Percentiles rank a stretch among this genome's conserved stretches.
Evolutionary conservation across 305 asterid species (phyloP).

Genomic region (Withania somnifera): DNA sequence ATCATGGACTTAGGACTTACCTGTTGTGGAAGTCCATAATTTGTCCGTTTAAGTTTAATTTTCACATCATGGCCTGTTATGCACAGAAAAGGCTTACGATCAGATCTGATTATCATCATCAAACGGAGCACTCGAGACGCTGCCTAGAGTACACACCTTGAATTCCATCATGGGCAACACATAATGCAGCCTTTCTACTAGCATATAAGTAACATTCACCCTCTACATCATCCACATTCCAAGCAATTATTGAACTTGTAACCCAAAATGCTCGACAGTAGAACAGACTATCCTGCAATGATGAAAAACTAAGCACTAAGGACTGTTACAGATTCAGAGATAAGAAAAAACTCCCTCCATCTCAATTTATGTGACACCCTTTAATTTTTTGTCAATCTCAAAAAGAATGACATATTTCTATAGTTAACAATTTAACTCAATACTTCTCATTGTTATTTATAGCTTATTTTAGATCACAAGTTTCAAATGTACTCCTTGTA

Average conservation of each 20-base stretch:
- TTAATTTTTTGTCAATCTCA: not conserved
- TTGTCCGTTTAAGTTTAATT: constrained; percentile 40
- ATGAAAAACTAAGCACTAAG: not conserved
- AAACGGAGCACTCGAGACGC: not conserved
- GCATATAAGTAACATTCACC: constrained; percentile 63
- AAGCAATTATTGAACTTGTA: constrained; percentile 54
- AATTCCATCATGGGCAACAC: constrained; percentile 40
- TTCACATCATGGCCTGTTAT: constrained; percentile 60
- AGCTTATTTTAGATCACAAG: not conserved
- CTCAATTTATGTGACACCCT: not conserved
- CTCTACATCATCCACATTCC: constrained; percentile 55
- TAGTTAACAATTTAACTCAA: not conserved
- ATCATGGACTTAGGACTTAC: constrained; percentile 24
- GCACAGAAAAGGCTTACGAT: not conserved
- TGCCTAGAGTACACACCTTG: constrained; percentile 31
- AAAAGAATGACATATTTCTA: not conserved
- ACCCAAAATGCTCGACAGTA: constrained; percentile 87
- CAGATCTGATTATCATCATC: not conserved
- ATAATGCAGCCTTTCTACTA: constrained; percentile 57
- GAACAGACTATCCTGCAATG: constrained; percentile 55
- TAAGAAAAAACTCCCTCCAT: not conserved
- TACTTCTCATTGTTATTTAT: not conserved
- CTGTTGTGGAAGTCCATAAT: constrained; percentile 45
- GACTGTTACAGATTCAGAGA: not conserved
- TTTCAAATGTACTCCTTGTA: not conserved